Percentiles rank a stretch among this genome's conserved stretches.
These are phyloP conservation scores for Hypoxylon fuscum DNA, from an alignment of 495 filamentous ascomycete genomes.

Conservation along the genomic window DNA sequence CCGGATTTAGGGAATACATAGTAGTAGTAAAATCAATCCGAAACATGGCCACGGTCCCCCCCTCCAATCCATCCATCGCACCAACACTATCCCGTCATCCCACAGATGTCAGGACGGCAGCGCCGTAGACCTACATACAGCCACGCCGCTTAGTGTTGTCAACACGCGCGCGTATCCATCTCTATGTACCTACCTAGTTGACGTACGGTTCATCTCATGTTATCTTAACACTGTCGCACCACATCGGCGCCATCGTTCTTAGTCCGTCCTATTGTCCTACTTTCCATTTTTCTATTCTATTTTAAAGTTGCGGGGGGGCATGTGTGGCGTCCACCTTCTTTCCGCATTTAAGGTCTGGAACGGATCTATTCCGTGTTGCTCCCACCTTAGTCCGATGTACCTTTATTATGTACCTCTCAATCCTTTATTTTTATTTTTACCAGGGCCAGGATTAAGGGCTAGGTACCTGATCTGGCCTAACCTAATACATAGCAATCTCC, in stretches of 20 bases:
- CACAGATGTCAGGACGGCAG: slow-evolving; percentile 10
- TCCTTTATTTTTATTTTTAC: too few relatives aligned
- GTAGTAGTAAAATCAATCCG: slow-evolving; percentile 20
- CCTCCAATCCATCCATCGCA: slow-evolving; percentile 1
- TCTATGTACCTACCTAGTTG: not conserved
- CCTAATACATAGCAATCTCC: too few relatives aligned
- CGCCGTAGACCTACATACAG: slow-evolving; percentile 24
- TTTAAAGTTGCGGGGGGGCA: slow-evolving; percentile 26
- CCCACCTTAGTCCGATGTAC: too few relatives aligned
- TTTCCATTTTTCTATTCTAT: slow-evolving; percentile 7
- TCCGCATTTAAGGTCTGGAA: slow-evolving; percentile 15
- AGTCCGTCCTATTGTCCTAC: slow-evolving; percentile 1
- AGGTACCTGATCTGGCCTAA: slow-evolving; percentile 12
- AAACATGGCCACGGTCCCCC: slow-evolving; percentile 20
- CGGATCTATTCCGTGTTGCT: slow-evolving; percentile 32
- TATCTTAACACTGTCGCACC: slow-evolving; percentile 26
- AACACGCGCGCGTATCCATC: slow-evolving; percentile 3
- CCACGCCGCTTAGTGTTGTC: slow-evolving; percentile 4
- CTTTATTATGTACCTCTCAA: too few relatives aligned
- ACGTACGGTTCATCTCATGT: slow-evolving; percentile 16
- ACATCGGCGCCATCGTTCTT: not conserved
- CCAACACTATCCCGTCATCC: not conserved
- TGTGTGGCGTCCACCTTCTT: slow-evolving; percentile 1
- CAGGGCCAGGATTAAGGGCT: not conserved
- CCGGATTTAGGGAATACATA: too few relatives aligned